Base-by-base conservation (phyloP, 306 rosid species). In the Rosa rugosa region DNA sequence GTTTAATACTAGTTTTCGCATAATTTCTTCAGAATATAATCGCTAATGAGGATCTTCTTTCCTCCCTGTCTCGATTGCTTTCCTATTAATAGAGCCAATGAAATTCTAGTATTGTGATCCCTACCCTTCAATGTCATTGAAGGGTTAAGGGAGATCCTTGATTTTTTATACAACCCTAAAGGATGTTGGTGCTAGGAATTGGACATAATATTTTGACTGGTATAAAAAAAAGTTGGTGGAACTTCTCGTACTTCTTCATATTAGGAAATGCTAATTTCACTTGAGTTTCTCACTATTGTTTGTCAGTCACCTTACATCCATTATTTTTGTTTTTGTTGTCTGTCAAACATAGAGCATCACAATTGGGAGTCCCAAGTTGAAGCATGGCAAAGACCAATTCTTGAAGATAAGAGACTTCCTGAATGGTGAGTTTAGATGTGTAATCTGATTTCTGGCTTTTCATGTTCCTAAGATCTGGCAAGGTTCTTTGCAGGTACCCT, bases 311-410 rank as follows among this genome's bases (percentile, higher is more conserved):
- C 73, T 63, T 40, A 62, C 64, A 47, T 67, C 49, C 69, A 51
- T 54, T 70, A 71, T 40, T 9, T 47, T 80, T 1, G 34, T 27
- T 27, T 62, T 51, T 67, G 17, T 75, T 77, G 22, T 23, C 56
- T 54, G 31, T 85, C 75, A 44, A 74, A 73, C 25, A 71, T 78
- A 94, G 99, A 79, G 77, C 92, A 94, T 84, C 70, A 69, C 50
- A 85, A 83, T 49, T 94, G 99, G 99, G 99, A 94, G 87, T 80
- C 91, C 51, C 89, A 94, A 85, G 89, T 94, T 46, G 97, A 91
- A 80, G 93, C 90, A 69, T 94, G 97, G 99, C 99, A 94, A 92
- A 89, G 88, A 80, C 95, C 99, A 36, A 75, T 94, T 84, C 90
- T 94, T 67, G 92, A 94, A 75, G 99, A 94, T 88, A 84, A 94